phyloP scores from a whole-genome alignment of 257 asterid species.

The Knoxia roxburghii region DNA sequence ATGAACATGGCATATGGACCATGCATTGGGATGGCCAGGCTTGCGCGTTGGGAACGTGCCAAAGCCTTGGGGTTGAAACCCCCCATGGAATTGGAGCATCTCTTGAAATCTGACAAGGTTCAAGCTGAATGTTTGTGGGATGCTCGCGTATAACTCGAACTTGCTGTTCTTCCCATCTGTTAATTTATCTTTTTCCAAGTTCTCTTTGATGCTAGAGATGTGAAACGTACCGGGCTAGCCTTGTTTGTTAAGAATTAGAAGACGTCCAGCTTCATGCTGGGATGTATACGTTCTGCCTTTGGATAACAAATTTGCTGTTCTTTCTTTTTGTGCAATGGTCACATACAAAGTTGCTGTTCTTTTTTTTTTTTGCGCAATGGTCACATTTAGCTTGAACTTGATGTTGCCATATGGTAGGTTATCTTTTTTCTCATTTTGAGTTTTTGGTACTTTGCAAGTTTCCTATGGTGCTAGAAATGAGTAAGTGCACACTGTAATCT shows the following conservation, averaged over 20 bases:
- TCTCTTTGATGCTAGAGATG: constrained; percentile 3
- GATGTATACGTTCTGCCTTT: neutral
- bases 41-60: constrained; percentile 78
- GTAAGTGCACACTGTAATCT: too few species aligned
- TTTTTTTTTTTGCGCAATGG: constrained; percentile 82
- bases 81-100: constrained; percentile 39
- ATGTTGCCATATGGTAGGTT: too few species aligned
- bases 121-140: constrained; percentile 60
- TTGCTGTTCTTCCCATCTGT: neutral
- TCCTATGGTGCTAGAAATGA: too few species aligned
- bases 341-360: too few species aligned
- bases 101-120: constrained; percentile 36
- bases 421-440: too few species aligned
- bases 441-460: too few species aligned
- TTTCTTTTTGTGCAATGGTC: too few species aligned
- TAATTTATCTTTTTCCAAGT: neutral
- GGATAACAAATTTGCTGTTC: too few species aligned
- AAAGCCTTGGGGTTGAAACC: constrained; percentile 52
- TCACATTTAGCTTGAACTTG: constrained; percentile 21
- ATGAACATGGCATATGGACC: constrained; percentile 81
- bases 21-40: constrained; percentile 68
- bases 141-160: constrained; percentile 46
- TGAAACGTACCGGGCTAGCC: neutral
- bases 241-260: constrained; percentile 1
- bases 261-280: constrained; percentile 8